phyloP scores from a whole-genome alignment of 2,329 filamentous ascomycete species.

The Hymenoscyphus infarciens region DNA sequence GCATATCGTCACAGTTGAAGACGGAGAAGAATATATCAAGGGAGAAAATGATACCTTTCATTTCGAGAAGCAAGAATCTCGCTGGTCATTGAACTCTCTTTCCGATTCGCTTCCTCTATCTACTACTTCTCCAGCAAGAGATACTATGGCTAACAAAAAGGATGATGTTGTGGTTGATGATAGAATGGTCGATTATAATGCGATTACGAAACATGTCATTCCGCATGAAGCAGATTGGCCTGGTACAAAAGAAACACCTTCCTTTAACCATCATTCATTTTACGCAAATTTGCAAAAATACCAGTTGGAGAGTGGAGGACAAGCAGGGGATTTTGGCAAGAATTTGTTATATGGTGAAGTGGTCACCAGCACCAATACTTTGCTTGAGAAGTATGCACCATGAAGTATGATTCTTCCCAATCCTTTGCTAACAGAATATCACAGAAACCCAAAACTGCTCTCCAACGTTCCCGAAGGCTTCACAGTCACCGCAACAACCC shows the following conservation, averaged over 20 bases:
- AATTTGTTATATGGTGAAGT: conserved; percentile 85
- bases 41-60: conserved; percentile 82
- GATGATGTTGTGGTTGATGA: conserved; percentile 42
- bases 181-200: conserved; percentile 70
- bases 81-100: conserved; percentile 55
- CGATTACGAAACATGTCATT: conserved; percentile 69
- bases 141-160: conserved; percentile 34
- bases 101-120: conserved; percentile 45
- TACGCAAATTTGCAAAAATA: conserved; percentile 70
- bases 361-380: conserved; percentile 87
- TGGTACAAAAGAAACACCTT: conserved; percentile 68
- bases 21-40: conserved; percentile 68
- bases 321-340: conserved; percentile 68
- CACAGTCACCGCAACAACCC: conserved; percentile 80
- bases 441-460: conserved; percentile 73
- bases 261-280: conserved; percentile 80
- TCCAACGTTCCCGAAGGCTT: conserved; percentile 78
- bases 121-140: conserved; percentile 17
- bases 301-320: conserved; percentile 49
- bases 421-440: conserved; percentile 11
- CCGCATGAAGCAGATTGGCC: conserved; percentile 68
- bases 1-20: conserved; percentile 63
- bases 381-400: conserved; percentile 72
- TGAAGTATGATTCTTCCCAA: conserved; percentile 7
- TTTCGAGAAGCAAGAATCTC: conserved; percentile 63